These are phyloP conservation scores for Solanum aculeatissimum DNA, from an alignment of 305 asterid species.

Conservation along the genomic window DNA sequence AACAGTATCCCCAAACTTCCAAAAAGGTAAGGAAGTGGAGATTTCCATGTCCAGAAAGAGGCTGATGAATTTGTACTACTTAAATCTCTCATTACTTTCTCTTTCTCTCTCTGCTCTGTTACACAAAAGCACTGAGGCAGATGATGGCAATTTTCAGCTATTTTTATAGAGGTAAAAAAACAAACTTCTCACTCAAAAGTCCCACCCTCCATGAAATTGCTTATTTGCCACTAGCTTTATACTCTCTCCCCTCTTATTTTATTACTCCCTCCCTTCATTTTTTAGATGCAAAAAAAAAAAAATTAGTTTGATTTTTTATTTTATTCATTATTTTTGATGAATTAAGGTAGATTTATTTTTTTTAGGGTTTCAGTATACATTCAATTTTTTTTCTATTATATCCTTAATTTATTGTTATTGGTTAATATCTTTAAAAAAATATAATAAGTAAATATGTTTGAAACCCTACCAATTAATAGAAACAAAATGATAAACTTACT, in stretches of 20 bases:
- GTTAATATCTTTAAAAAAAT: no score
- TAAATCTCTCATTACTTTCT: constrained; percentile 6
- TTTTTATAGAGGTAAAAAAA: neutral
- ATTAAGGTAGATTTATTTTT: no score
- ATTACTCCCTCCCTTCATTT: neutral
- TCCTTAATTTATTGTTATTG: no score
- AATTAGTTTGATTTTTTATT: no score
- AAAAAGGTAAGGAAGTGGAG: constrained; percentile 76
- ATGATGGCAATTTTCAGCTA: neutral
- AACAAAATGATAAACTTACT: no score
- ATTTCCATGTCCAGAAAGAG: constrained; percentile 47
- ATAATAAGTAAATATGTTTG: no score
- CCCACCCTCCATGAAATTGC: neutral
- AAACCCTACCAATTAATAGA: no score
- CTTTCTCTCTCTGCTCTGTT: neutral
- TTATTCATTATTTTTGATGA: no score
- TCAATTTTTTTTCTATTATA: no score
- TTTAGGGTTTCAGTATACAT: no score
- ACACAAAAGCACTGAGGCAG: neutral
- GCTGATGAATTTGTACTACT: neutral
- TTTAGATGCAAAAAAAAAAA: no score
- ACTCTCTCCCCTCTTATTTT: neutral
- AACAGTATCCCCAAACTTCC: constrained; percentile 43
- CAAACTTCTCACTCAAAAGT: neutral
- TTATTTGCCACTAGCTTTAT: neutral